These are phyloP conservation scores for Isatis tinctoria DNA, from an alignment of 345 rosid species.

Conservation along the genomic window DNA sequence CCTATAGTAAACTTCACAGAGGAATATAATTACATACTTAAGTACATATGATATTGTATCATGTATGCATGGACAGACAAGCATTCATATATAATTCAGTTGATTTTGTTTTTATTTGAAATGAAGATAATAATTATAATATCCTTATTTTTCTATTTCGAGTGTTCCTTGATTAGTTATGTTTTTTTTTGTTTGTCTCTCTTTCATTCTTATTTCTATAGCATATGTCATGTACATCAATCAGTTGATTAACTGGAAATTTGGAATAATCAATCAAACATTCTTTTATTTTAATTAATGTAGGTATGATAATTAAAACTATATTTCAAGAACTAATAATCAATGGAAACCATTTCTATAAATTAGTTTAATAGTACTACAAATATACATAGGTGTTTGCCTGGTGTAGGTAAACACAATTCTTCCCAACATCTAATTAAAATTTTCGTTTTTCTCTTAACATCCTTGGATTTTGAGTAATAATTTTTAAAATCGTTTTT, in stretches of 20 bases:
- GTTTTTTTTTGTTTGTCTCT: background rate
- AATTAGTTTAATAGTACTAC: background rate
- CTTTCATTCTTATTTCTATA: background rate
- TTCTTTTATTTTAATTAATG: background rate
- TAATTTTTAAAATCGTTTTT: too few species aligned
- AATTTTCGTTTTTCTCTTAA: background rate
- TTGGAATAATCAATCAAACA: slow-evolving; percentile 19
- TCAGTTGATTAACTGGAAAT: slow-evolving; percentile 11
- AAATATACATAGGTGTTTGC: background rate
- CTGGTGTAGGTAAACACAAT: background rate
- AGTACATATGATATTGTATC: background rate
- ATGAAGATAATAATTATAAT: background rate
- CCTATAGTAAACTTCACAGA: background rate
- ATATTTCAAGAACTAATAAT: background rate
- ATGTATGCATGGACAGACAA: background rate
- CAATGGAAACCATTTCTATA: background rate
- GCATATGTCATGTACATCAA: background rate
- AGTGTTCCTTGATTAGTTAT: background rate
- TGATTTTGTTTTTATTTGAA: background rate
- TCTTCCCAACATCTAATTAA: background rate
- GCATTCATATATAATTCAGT: background rate
- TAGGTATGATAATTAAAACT: background rate
- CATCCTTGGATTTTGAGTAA: background rate
- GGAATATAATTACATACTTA: background rate
- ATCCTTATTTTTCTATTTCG: background rate